Evolutionary conservation across 495 filamentous ascomycete genomes (phyloP).

Genomic region (Lasiosphaeria ovina): DNA sequence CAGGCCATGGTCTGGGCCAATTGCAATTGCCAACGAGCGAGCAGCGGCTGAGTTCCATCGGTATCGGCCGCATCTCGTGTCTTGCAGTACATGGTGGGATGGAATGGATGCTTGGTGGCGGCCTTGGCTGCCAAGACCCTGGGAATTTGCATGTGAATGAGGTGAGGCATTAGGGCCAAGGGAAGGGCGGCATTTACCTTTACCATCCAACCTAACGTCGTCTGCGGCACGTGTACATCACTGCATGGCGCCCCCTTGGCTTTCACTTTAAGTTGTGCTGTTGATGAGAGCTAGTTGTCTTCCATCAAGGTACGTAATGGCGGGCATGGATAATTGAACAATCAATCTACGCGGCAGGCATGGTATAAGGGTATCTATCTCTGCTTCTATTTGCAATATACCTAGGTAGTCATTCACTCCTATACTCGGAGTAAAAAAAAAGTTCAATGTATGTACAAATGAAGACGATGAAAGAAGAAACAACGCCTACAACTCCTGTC

Average conservation of each 20-base stretch:
- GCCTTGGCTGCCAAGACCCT: conserved; percentile 10
- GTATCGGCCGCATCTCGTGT: no score
- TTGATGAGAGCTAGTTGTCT: no score
- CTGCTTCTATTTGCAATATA: not conserved
- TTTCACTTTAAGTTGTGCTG: no score
- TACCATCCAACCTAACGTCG: not conserved
- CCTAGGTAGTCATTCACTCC: no score
- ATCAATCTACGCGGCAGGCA: not conserved
- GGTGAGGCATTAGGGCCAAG: conserved; percentile 22
- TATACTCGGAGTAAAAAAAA: not conserved
- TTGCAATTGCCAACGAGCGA: not conserved
- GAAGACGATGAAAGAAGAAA: not conserved
- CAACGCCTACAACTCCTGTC: not conserved
- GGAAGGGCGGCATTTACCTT: conserved; percentile 14
- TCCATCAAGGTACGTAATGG: no score
- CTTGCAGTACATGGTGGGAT: no score
- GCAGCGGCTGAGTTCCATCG: no score
- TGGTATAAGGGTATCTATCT: conserved; percentile 2
- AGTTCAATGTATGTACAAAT: not conserved
- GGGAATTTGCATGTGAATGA: conserved; percentile 22
- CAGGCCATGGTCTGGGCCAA: not conserved
- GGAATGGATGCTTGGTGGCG: not conserved
- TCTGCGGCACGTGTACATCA: no score
- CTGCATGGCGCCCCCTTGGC: no score
- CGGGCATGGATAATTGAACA: no score